These are phyloP conservation scores for Cytospora piceicola DNA, from an alignment of 2,329 filamentous ascomycete genomes.

Conservation along the genomic window DNA sequence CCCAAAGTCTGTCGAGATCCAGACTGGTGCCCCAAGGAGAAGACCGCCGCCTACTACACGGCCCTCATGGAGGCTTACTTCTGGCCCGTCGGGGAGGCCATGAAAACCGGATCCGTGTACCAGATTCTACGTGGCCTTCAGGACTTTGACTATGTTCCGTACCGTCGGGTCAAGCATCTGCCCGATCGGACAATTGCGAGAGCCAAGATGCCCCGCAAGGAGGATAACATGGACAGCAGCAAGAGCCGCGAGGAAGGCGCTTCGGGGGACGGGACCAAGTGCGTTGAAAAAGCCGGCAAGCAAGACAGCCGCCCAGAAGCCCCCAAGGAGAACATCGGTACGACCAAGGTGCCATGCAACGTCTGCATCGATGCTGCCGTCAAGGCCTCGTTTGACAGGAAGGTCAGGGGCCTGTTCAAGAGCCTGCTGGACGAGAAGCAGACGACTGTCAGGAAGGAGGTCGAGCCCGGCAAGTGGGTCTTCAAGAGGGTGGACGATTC, in stretches of 20 bases:
- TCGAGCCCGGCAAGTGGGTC: background rate
- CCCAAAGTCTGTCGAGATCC: background rate
- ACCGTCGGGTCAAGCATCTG: background rate
- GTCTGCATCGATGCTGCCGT: constrained; percentile 7
- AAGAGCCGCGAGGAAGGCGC: background rate
- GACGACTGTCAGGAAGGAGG: background rate
- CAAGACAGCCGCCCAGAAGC: background rate
- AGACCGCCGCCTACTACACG: constrained; percentile 2
- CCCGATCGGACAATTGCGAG: background rate
- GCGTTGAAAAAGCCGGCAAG: background rate
- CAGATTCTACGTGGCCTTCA: background rate
- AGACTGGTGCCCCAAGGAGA: constrained; percentile 4
- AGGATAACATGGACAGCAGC: background rate
- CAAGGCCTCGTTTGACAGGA: constrained; percentile 13
- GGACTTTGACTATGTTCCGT: background rate
- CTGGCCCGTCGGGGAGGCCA: background rate
- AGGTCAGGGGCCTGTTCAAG: constrained; percentile 1
- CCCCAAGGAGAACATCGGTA: background rate
- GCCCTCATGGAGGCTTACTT: background rate
- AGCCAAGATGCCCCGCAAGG: background rate
- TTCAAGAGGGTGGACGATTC: background rate
- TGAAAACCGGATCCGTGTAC: background rate
- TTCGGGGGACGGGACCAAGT: background rate
- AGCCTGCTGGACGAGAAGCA: constrained; percentile 11
- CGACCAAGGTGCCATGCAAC: background rate